phyloP scores from a whole-genome alignment of 176 grass and related monocot genomes.

The Alopecurus myosuroides region DNA sequence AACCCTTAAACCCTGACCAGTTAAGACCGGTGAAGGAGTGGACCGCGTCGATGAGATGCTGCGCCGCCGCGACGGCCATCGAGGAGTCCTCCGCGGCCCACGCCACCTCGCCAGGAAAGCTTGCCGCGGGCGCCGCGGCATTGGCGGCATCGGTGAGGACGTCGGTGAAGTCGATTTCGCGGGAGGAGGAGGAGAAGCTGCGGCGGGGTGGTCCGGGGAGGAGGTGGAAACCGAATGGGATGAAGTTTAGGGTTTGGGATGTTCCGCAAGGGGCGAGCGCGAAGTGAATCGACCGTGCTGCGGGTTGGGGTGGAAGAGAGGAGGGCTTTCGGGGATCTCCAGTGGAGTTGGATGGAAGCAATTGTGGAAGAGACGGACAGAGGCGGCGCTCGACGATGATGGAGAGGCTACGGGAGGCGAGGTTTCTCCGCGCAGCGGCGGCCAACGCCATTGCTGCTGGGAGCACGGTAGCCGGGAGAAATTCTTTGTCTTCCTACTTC shows the following conservation, averaged over 20 bases:
- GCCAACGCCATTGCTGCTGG: conserved; percentile 30
- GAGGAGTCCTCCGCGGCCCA: conserved; percentile 29
- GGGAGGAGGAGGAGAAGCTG: not conserved
- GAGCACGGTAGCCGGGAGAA: not conserved
- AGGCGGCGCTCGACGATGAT: not conserved
- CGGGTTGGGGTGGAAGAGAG: not conserved
- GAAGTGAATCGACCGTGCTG: not conserved
- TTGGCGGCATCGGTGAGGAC: conserved; percentile 2
- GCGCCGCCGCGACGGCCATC: conserved; percentile 19
- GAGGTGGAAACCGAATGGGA: not conserved
- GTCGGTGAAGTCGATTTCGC: not conserved
- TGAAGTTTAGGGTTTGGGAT: not conserved
- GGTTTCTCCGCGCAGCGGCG: conserved; percentile 36
- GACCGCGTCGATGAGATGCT: conserved; percentile 41
- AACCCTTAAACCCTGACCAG: conserved; percentile 28
- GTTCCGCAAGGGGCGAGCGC: not conserved
- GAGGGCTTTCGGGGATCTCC: not conserved
- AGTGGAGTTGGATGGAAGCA: not conserved
- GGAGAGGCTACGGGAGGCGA: conserved; percentile 21
- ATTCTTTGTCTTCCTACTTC: not conserved
- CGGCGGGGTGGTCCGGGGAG: not conserved
- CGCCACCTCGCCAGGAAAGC: conserved; percentile 42
- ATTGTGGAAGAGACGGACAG: not conserved
- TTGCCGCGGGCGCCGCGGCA: not conserved
- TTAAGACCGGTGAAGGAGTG: conserved; percentile 42